Base-by-base conservation (phyloP, 2,329 filamentous ascomycete genomes). In the Neonectria sp. region DNA sequence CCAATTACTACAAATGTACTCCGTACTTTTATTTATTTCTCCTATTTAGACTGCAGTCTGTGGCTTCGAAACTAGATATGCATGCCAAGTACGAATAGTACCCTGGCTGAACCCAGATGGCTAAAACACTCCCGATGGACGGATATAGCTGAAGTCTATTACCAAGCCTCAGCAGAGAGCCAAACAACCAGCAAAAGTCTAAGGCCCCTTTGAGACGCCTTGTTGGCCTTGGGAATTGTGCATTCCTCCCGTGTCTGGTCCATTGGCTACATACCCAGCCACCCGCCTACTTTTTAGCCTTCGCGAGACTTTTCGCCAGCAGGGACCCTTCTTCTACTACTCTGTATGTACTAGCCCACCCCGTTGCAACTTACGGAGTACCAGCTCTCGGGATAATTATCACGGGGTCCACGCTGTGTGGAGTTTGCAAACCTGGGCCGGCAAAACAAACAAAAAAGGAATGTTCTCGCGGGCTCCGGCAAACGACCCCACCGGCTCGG, bases 351-450 rank as follows among this genome's bases (percentile, higher is more conserved):
- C 31, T 37, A 21, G 24, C 31, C 43, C 11, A 24, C 7, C 27
- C 59, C 53, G 48, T 51, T 51, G 31, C 24, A 45, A 56, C 24
- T 51, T 40, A 21, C 21, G 21, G 21, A 21, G 21, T 17, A 15
- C 24, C 45, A 56, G 33, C 53, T 48, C 15, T 35, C 25, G 13
- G 43, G 45, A 63, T 51, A 45, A 63, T 63, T 57, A 48, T 45
- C 52, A n/a, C n/a, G 6, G 43, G 52, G n/a, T 46, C 46, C 52
- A 31, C 9, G 45, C 40, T 45, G 31, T 13, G 45, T 56, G 52
- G 60, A 35, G 45, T 63, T 27, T 35, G 21, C 43, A 49, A 17
- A 51, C 46, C 45, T 51, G 46, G 60, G 45, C 45, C n/a, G 25
- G 24, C 25, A 24, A 56, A 56, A 21, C 21, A 21, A 60, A 55